Conservation (phyloP, 2,329 filamentous ascomycete species). For the Colletotrichum sp. region DNA sequence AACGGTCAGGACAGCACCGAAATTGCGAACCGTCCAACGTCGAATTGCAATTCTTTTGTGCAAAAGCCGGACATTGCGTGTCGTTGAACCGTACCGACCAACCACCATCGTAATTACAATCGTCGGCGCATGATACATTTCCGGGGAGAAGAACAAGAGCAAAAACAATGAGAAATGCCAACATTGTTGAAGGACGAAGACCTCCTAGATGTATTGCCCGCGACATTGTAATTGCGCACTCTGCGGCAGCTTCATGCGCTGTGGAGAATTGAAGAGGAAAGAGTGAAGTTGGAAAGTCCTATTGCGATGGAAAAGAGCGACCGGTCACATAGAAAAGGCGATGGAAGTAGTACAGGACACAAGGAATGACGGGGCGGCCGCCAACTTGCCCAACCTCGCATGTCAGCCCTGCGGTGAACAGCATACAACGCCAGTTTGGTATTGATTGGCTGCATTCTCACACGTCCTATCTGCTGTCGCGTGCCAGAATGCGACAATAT, state of each 20-base stretch:
- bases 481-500: not conserved
- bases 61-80: not conserved
- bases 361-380: not conserved
- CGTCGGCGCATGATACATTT: accelerated
- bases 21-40: not conserved
- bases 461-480: not conserved
- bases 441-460: not conserved
- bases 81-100: not conserved
- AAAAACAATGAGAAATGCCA: not conserved
- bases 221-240: not conserved
- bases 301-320: not conserved
- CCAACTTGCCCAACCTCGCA: not conserved
- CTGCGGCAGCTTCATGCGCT: not conserved
- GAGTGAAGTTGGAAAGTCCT: not conserved
- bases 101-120: not conserved
- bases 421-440: not conserved
- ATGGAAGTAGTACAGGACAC: not conserved
- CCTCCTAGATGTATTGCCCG: not conserved
- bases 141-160: not conserved
- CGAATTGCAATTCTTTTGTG: not conserved
- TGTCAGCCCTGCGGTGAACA: not conserved
- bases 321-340: not conserved
- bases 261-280: not conserved
- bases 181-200: not conserved
- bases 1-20: not conserved